Evolutionary conservation across 108 stramenopile species (phyloP).

Genomic region (Chaetoceros tenuissimus): DNA sequence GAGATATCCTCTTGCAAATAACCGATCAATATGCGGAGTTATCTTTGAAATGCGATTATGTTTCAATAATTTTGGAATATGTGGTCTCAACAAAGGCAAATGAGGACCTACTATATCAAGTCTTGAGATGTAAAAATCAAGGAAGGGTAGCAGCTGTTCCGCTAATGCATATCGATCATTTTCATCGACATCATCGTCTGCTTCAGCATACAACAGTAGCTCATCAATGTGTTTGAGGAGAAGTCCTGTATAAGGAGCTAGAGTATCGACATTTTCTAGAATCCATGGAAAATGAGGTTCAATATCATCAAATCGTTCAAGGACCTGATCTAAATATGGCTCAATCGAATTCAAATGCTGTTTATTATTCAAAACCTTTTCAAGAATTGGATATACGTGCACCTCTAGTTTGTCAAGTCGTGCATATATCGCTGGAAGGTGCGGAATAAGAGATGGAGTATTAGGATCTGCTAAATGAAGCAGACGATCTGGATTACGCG

Average conservation of each 20-base stretch:
- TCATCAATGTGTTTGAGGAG: slow-evolving; percentile 64
- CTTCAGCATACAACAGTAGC: slow-evolving; percentile 46
- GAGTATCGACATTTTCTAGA: slow-evolving; percentile 51
- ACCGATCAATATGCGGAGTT: slow-evolving; percentile 41
- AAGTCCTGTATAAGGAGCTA: slow-evolving; percentile 67
- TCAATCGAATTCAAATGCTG: slow-evolving; percentile 54
- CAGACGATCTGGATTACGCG: slow-evolving; percentile 35
- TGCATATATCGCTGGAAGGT: slow-evolving; percentile 49
- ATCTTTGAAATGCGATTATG: slow-evolving; percentile 57
- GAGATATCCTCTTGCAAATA: slow-evolving; percentile 50
- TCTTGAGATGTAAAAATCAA: slow-evolving; percentile 44
- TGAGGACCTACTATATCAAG: slow-evolving; percentile 62
- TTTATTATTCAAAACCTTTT: slow-evolving; percentile 51
- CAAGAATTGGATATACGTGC: slow-evolving; percentile 50
- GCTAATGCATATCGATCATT: slow-evolving; percentile 44
- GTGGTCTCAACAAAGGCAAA: slow-evolving; percentile 56
- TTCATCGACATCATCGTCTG: slow-evolving; percentile 34
- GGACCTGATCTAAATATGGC: slow-evolving; percentile 43
- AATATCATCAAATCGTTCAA: slow-evolving; percentile 62
- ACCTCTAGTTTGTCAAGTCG: slow-evolving; percentile 48
- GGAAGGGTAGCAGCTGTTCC: slow-evolving; percentile 53
- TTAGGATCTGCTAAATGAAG: slow-evolving; percentile 50
- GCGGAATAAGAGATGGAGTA: slow-evolving; percentile 49
- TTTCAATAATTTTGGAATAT: slow-evolving; percentile 46
- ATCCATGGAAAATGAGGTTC: slow-evolving; percentile 74